Evolutionary conservation across 495 filamentous ascomycete genomes (phyloP), one percentile per base, ranked within the genome.

Genomic region (Cenococcum geophilum): DNA sequence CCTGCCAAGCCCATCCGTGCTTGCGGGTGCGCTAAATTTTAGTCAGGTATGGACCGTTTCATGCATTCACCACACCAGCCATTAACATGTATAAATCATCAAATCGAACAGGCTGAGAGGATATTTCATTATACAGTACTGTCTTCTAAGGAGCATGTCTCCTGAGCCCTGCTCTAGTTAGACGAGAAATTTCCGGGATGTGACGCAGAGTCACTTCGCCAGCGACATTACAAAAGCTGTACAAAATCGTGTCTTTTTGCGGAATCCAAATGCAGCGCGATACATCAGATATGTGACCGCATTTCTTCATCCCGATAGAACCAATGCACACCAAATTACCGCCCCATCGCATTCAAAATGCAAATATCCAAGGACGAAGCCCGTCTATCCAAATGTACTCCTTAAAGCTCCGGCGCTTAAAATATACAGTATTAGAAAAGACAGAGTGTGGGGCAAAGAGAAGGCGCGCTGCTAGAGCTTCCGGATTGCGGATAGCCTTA

Each of bases 361-460:
- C 40, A 16, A 18, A 18, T 4, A 45, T 45, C 40, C 40, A 45
- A 18, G 40, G 18, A 45, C 12, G 11, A 45, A 45, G 18, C 18
- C 40, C 14, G 11, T 45, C 14, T 10, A 45, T 45, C 40, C 40
- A 45, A 45, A 52, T 52, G 49, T 23, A 52, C 49, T 52, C 49
- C 49, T 52, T 9, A 25, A 23, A 23, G 49, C 49, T 52, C 49
- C 49, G 23, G 49, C 49, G 49, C 49, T 52, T 16, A 32, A 52
- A 52, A 25, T 23, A 52, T 52, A 52, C 25, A 52, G 9, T 52
- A 27, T 16, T 8, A 32, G 21, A 52, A 52, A 52, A 16, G n/a
- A 9, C 1, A 16, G 18, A 10, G 4, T 22, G 18, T 16, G 25
- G 49, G 21, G 25, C 16, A 52, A 23, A 27, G 49, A 27, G 25